Conservation (phyloP, 2,329 filamentous ascomycete genomes). For the Fusarium longipes region DNA sequence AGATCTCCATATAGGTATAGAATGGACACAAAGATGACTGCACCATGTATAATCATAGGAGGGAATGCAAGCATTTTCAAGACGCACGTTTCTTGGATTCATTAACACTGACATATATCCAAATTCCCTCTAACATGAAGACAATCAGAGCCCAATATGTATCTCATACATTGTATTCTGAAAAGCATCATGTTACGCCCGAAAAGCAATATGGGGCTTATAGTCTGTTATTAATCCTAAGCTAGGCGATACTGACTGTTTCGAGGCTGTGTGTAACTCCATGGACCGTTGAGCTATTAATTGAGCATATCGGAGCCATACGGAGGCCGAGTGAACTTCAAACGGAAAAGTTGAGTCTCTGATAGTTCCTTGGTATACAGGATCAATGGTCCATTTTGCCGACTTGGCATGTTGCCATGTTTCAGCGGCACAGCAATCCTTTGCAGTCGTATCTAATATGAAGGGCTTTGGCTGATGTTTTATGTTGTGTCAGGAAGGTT, state of each 20-base stretch:
- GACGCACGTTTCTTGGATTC: neutral
- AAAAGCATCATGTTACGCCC: neutral
- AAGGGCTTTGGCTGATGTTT: neutral
- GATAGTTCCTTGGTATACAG: neutral
- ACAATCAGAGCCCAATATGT: neutral
- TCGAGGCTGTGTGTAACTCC: no score
- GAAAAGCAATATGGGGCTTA: no score
- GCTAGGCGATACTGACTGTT: no score
- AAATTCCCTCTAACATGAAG: neutral
- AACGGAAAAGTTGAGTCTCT: neutral
- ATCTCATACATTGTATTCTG: neutral
- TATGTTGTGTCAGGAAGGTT: neutral
- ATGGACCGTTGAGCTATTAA: neutral
- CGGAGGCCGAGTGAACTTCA: constrained; percentile 35
- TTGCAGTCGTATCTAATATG: neutral
- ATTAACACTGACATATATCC: neutral
- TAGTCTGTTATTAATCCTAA: no score
- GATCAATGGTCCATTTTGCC: neutral
- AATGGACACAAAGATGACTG: neutral
- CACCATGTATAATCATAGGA: neutral
- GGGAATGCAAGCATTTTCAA: no score
- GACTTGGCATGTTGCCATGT: neutral
- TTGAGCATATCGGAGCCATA: constrained; percentile 18
- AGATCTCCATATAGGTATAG: neutral
- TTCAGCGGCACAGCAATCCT: constrained; percentile 5